A percentile compares a stretch with the other conserved stretches of the same genome.
Evolutionary conservation across 1,284 basidiomycete species (phyloP).

Genomic region (Hymenochaete sp.): DNA sequence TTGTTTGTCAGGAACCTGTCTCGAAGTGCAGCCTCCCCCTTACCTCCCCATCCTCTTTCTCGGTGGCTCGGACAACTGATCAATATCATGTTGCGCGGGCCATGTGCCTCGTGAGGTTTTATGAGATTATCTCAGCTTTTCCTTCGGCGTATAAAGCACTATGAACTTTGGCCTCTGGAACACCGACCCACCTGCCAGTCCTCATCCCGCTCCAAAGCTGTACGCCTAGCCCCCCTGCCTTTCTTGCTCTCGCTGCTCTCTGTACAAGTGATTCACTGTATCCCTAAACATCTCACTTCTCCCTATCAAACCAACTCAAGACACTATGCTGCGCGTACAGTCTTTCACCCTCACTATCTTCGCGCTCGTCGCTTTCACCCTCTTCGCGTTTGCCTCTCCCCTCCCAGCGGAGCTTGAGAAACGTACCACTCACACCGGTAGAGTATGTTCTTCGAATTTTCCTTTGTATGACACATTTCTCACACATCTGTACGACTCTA

Average conservation of each 20-base stretch:
- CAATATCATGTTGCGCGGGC: too few relatives aligned
- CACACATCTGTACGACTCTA: neutral
- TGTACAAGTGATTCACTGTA: neutral
- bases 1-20: too few relatives aligned
- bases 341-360: constrained; percentile 38
- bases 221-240: neutral
- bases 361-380: constrained; percentile 33
- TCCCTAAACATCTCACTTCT: neutral
- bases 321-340: constrained; percentile 20
- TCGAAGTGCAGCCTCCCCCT: too few relatives aligned
- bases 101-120: neutral
- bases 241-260: neutral
- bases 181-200: neutral
- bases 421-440: constrained; percentile 38
- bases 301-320: neutral
- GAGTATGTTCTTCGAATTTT: constrained; percentile 33
- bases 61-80: too few relatives aligned
- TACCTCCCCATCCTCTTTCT: too few relatives aligned
- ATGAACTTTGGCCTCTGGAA: too few relatives aligned
- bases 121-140: too few relatives aligned
- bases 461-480: constrained; percentile 7
- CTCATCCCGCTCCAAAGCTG: neutral
- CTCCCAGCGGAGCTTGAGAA: constrained; percentile 37
- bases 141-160: too few relatives aligned
- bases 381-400: constrained; percentile 39